These are phyloP conservation scores for Heterobasidion annosum DNA, from an alignment of 1,284 basidiomycete species.

Conservation along the genomic window DNA sequence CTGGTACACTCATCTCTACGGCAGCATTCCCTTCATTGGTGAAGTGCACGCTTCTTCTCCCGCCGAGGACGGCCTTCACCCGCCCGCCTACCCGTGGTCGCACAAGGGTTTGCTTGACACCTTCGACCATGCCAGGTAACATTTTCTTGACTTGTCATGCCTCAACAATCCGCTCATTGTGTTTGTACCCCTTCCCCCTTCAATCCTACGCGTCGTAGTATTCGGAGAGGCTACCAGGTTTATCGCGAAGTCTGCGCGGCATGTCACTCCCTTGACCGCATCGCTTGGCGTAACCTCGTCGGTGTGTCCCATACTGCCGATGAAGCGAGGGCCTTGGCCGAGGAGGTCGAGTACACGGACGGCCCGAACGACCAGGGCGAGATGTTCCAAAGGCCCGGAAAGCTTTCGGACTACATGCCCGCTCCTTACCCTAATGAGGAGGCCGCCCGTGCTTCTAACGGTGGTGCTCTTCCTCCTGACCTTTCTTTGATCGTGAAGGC, in stretches of 20 bases:
- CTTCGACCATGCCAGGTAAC: slow-evolving; percentile 88
- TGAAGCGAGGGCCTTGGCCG: slow-evolving; percentile 89
- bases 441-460: slow-evolving; percentile 92
- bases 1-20: slow-evolving; percentile 95
- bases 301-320: slow-evolving; percentile 96
- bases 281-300: slow-evolving; percentile 99
- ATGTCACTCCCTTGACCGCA: slow-evolving; percentile 98
- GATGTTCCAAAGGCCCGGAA: slow-evolving; percentile 98
- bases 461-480: slow-evolving; percentile 94
- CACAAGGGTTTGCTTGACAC: slow-evolving; percentile 85
- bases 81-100: slow-evolving; percentile 83
- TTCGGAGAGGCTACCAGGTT: slow-evolving; percentile 97
- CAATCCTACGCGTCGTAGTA: slow-evolving; percentile 38
- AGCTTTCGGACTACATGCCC: slow-evolving; percentile 96
- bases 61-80: slow-evolving; percentile 93
- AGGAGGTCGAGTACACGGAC: slow-evolving; percentile 95
- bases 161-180: not conserved
- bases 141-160: not conserved
- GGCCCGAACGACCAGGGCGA: slow-evolving; percentile 94
- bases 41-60: slow-evolving; percentile 87
- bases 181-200: slow-evolving; percentile 3
- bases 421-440: slow-evolving; percentile 96
- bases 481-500: slow-evolving; percentile 97
- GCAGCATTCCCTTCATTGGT: slow-evolving; percentile 77
- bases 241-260: slow-evolving; percentile 99